Evolutionary conservation across 2,329 filamentous ascomycete genomes (phyloP).

Genomic region (Magnaporthiopsis incrustans): DNA sequence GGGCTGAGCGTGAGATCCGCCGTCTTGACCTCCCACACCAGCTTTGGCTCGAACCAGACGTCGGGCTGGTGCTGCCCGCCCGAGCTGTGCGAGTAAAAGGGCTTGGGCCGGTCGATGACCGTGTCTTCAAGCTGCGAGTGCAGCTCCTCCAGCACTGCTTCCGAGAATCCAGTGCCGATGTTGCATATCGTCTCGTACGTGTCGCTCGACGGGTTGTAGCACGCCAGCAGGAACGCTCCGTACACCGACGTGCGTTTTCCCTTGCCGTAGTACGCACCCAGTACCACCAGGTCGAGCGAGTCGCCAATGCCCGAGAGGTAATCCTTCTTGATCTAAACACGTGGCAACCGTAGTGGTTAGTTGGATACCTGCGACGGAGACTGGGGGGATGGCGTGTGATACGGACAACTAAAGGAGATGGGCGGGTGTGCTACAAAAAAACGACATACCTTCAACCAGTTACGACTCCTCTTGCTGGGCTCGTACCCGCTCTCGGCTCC

Average conservation of each 20-base stretch:
- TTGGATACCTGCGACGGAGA: too few species aligned
- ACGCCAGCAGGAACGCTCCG: constrained; percentile 90
- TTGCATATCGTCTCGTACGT: constrained; percentile 96
- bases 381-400: too few species aligned
- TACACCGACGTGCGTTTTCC: constrained; percentile 95
- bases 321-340: constrained; percentile 80
- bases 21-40: constrained; percentile 97
- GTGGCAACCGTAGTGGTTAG: too few species aligned
- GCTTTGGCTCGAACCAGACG: constrained; percentile 93
- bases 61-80: constrained; percentile 91
- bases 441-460: constrained; percentile 80
- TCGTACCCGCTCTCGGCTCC: constrained; percentile 90
- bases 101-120: constrained; percentile 84
- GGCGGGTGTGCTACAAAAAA: not conserved
- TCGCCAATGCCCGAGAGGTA: constrained; percentile 92
- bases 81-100: constrained; percentile 81
- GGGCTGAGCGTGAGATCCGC: constrained; percentile 91
- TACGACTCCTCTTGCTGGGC: constrained; percentile 89
- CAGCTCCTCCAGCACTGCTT: constrained; percentile 84
- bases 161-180: constrained; percentile 94
- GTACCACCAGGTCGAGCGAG: constrained; percentile 89
- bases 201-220: constrained; percentile 75
- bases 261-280: constrained; percentile 89
- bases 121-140: constrained; percentile 67
- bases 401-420: not conserved